phyloP scores from a whole-genome alignment of 805 yeast species.

The Yarrowia keelungensis region DNA sequence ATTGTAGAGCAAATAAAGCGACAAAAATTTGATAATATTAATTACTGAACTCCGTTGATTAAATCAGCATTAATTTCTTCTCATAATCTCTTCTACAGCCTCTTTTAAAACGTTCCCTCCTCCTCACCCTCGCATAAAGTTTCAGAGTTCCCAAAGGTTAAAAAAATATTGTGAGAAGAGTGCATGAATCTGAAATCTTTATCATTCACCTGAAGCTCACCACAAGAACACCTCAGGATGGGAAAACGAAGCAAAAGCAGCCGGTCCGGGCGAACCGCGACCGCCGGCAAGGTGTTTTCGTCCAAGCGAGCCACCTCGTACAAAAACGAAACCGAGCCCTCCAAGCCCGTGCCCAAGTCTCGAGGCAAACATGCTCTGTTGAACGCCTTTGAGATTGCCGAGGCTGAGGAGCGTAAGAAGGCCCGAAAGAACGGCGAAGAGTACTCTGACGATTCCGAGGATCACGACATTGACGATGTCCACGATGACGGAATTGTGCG shows the following conservation, averaged over 20 bases:
- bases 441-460: constrained; percentile 34
- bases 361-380: constrained; percentile 30
- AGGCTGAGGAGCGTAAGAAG: constrained; percentile 25
- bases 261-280: constrained; percentile 16
- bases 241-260: constrained; percentile 29
- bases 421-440: constrained; percentile 16
- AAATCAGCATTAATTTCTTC: too few species aligned
- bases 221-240: neutral
- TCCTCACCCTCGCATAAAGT: constrained; percentile 1
- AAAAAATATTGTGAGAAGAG: constrained; percentile 12
- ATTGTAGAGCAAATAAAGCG: too few species aligned
- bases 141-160: neutral
- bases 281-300: constrained; percentile 30
- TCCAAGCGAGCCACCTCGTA: constrained; percentile 26
- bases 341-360: constrained; percentile 19
- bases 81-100: too few species aligned
- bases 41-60: too few species aligned
- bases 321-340: constrained; percentile 19
- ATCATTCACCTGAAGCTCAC: too few species aligned
- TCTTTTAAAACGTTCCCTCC: too few species aligned
- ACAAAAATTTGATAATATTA: too few species aligned
- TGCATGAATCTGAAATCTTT: too few species aligned
- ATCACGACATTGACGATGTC: constrained; percentile 30
- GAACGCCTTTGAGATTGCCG: constrained; percentile 33
- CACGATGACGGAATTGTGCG: constrained; percentile 34